Conservation (phyloP, 768 basidiomycete species). For the Tephrocybe sp. region DNA sequence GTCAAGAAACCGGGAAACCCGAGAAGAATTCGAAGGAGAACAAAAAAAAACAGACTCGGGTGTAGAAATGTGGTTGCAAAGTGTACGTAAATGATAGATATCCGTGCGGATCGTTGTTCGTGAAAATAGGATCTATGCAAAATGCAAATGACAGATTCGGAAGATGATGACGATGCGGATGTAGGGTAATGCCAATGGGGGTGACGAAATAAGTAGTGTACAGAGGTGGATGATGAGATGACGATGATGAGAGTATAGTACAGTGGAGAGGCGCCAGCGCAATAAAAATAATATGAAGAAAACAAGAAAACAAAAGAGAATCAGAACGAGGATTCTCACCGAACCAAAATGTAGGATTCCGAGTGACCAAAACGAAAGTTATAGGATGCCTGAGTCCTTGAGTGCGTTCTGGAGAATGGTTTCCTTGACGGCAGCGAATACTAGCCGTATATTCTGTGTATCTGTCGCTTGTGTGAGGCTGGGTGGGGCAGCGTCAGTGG, state of each 20-base stretch:
- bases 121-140: neutral
- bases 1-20: neutral
- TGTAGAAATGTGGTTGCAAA: neutral
- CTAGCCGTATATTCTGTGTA: conserved; percentile 16
- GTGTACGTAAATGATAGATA: neutral
- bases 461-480: conserved; percentile 21
- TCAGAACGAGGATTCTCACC: conserved; percentile 3
- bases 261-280: neutral
- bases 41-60: no score
- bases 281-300: neutral
- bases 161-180: neutral
- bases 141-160: neutral
- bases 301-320: neutral
- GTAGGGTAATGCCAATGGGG: neutral
- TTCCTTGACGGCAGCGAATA: conserved; percentile 19
- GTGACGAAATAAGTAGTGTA: neutral
- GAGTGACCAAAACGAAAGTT: neutral
- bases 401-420: conserved; percentile 19
- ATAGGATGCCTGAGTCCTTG: conserved; percentile 18
- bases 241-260: neutral
- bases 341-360: neutral
- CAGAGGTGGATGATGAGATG: neutral
- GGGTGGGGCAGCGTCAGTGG: neutral
- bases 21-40: neutral
- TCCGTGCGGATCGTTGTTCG: neutral